phyloP scores from a whole-genome alignment of 495 filamentous ascomycete species.

The Baudoinia panamericana region DNA sequence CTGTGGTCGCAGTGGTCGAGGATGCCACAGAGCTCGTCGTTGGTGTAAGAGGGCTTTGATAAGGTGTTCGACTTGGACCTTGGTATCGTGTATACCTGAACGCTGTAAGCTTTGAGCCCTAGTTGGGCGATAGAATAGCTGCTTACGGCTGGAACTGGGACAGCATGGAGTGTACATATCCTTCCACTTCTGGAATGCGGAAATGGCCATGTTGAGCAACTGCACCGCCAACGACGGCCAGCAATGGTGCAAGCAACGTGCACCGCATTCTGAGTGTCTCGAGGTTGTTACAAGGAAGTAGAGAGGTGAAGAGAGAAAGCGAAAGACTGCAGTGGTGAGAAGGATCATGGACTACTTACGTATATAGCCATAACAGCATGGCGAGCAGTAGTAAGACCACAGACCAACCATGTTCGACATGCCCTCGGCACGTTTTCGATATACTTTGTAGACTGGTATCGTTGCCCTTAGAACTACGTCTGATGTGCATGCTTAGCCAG shows the following conservation, averaged over 20 bases:
- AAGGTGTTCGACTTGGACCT: slow-evolving; percentile 12
- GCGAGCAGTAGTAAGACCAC: not conserved
- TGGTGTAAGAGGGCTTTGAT: slow-evolving; percentile 6
- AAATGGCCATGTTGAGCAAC: slow-evolving; percentile 13
- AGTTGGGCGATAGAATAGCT: not conserved
- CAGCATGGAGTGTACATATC: slow-evolving; percentile 8
- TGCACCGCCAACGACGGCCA: slow-evolving; percentile 6
- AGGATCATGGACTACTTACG: too few species aligned
- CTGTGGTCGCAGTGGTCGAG: not conserved
- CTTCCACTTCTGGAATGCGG: slow-evolving; percentile 12
- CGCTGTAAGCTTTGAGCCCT: not conserved
- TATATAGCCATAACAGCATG: slow-evolving; percentile 2
- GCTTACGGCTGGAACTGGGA: slow-evolving; percentile 4
- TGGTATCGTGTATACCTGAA: slow-evolving; percentile 8
- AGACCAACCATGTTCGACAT: too few species aligned
- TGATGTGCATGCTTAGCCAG: slow-evolving; percentile 6
- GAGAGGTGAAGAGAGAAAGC: not conserved
- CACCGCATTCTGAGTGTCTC: slow-evolving; percentile 1
- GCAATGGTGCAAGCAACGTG: not conserved
- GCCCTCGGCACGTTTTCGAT: not conserved
- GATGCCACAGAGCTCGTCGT: slow-evolving; percentile 5
- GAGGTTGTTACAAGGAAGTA: not conserved
- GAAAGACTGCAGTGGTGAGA: too few species aligned
- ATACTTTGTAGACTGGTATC: not conserved
- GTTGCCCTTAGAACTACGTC: not conserved